phyloP scores from a whole-genome alignment of 805 yeast species.

The Candida schatavii region DNA sequence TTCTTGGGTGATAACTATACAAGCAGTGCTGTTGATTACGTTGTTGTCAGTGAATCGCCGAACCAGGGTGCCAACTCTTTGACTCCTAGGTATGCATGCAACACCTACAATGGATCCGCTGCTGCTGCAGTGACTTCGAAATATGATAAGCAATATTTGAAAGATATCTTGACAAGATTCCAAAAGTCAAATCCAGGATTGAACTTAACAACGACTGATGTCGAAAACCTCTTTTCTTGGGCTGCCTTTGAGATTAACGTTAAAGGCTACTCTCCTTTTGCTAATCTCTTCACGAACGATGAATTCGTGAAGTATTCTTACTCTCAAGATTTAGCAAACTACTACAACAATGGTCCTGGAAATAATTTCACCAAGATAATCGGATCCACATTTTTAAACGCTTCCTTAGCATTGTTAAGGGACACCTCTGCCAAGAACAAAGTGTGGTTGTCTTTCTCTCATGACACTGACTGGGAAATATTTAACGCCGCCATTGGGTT shows the following conservation, averaged over 20 bases:
- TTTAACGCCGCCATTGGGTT: conserved; percentile 66
- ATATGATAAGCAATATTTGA: conserved; percentile 44
- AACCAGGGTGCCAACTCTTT: conserved; percentile 56
- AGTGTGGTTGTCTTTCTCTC: conserved; percentile 69
- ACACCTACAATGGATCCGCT: conserved; percentile 31
- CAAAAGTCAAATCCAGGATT: conserved; percentile 53
- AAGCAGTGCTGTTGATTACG: conserved; percentile 24
- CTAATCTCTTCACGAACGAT: conserved; percentile 63
- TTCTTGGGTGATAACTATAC: conserved; percentile 49
- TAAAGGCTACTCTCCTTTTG: conserved; percentile 63
- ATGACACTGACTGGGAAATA: conserved; percentile 66
- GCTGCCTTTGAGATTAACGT: conserved; percentile 78
- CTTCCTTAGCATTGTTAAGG: conserved; percentile 48
- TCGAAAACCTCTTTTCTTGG: conserved; percentile 50
- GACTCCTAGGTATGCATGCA: conserved; percentile 50
- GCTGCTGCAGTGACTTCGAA: conserved; percentile 20
- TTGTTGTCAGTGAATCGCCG: conserved; percentile 46
- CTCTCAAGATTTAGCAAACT: conserved; percentile 54
- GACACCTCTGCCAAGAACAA: conserved; percentile 43
- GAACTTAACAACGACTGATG: conserved; percentile 52
- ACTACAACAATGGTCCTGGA: conserved; percentile 65
- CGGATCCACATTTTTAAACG: conserved; percentile 55
- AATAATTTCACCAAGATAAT: conserved; percentile 52
- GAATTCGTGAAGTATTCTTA: conserved; percentile 67
- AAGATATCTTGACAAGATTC: conserved; percentile 55